phyloP scores from a whole-genome alignment of 2,329 filamentous ascomycete species.

The Nemania sp. region DNA sequence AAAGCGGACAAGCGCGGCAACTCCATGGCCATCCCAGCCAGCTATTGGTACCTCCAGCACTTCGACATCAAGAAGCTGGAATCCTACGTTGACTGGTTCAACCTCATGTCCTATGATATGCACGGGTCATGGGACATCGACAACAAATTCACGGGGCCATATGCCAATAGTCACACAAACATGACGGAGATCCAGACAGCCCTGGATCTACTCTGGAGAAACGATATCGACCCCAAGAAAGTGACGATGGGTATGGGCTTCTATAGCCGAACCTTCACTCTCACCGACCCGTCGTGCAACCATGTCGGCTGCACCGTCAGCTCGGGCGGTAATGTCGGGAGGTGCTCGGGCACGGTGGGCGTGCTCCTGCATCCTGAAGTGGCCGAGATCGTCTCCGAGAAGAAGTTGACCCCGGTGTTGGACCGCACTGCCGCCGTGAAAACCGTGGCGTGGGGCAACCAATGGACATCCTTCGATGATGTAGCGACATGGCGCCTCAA shows the following conservation, averaged over 20 bases:
- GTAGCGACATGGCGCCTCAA: no score
- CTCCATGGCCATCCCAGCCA: conserved; percentile 1
- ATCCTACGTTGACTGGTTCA: conserved; percentile 2
- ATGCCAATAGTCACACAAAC: conserved; percentile 1
- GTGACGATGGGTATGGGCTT: conserved; percentile 5
- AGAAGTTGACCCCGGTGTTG: no score
- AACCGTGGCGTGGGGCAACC: no score
- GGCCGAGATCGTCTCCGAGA: no score
- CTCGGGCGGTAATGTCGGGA: no score
- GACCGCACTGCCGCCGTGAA: no score
- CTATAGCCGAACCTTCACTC: conserved; percentile 1
- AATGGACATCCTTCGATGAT: no score
- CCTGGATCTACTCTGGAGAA: conserved; percentile 7
- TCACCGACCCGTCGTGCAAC: neutral
- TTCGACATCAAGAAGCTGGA: conserved; percentile 8
- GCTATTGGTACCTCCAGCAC: conserved; percentile 10
- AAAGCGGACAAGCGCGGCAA: neutral
- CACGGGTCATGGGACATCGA: conserved; percentile 4
- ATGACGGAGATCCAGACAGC: neutral
- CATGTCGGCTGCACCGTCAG: no score
- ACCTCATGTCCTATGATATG: conserved; percentile 9
- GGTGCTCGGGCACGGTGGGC: no score
- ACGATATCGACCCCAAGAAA: neutral
- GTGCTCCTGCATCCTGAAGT: no score
- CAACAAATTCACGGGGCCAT: neutral